These are phyloP conservation scores for Xerocomus brunneocitrinus DNA, from an alignment of 768 basidiomycete species.

Conservation along the genomic window DNA sequence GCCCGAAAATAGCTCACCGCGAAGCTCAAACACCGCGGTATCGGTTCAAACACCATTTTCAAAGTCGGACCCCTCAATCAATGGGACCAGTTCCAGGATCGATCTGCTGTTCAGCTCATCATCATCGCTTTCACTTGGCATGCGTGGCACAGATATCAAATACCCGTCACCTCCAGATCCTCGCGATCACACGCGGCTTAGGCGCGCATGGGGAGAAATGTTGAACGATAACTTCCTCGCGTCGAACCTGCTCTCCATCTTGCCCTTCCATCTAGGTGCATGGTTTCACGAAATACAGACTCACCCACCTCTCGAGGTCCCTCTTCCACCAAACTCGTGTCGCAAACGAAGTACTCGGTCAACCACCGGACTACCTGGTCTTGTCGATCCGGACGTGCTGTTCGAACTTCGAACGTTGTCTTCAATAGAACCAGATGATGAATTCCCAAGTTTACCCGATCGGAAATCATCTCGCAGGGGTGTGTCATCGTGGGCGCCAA, in stretches of 20 bases:
- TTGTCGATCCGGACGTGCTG: slow-evolving; percentile 27
- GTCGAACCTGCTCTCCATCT: slow-evolving; percentile 48
- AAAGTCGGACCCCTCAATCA: slow-evolving; percentile 23
- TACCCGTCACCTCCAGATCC: slow-evolving; percentile 36
- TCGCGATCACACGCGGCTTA: slow-evolving; percentile 59
- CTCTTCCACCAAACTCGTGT: slow-evolving; percentile 51
- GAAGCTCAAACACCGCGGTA: slow-evolving; percentile 27
- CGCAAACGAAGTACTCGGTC: slow-evolving; percentile 16
- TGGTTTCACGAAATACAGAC: slow-evolving; percentile 52
- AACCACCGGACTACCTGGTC: slow-evolving; percentile 14
- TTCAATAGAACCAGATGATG: slow-evolving; percentile 29
- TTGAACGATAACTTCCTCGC: slow-evolving; percentile 54
- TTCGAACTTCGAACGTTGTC: slow-evolving; percentile 31
- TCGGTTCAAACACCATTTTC: slow-evolving; percentile 16
- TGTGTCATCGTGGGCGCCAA: slow-evolving; percentile 46
- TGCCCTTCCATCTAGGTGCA: slow-evolving; percentile 62
- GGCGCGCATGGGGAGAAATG: slow-evolving; percentile 66
- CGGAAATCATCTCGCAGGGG: slow-evolving; percentile 24
- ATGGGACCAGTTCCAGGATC: slow-evolving; percentile 11
- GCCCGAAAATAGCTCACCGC: slow-evolving; percentile 20
- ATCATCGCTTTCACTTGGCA: slow-evolving; percentile 19
- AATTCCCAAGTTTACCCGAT: slow-evolving; percentile 7
- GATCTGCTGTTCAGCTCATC: slow-evolving; percentile 16
- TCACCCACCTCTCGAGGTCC: slow-evolving; percentile 45
- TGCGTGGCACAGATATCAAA: slow-evolving; percentile 8